These are phyloP conservation scores for Mucor irregularis DNA, from an alignment of 371 early-diverging fungal genomes.

Conservation along the genomic window DNA sequence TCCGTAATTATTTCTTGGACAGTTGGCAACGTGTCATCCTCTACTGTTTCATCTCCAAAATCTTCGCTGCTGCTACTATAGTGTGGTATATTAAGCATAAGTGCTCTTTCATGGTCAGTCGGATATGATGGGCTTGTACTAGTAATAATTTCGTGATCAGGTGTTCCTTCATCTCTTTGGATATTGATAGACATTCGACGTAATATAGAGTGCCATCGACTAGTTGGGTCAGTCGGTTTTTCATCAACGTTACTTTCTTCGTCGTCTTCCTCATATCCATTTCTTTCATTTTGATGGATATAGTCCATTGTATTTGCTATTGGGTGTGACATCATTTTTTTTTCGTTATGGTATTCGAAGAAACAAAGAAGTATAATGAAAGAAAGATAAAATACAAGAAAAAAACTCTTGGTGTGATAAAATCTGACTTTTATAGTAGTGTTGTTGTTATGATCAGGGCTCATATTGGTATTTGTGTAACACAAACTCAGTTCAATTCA, in stretches of 20 bases:
- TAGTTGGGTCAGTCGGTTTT: background rate
- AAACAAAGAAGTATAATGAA: background rate
- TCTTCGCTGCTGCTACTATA: conserved; percentile 3
- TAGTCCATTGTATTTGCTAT: conserved; percentile 14
- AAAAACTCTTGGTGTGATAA: background rate
- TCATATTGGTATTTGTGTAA: background rate
- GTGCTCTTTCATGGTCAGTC: conserved; percentile 19
- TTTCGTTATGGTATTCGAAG: background rate
- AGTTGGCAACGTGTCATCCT: conserved; percentile 39
- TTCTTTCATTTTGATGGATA: conserved; percentile 4
- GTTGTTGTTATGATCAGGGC: background rate
- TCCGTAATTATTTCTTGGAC: conserved; percentile 30
- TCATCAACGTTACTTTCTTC: background rate
- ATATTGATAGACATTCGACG: conserved; percentile 39
- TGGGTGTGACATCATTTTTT: conserved; percentile 9
- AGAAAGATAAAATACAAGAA: background rate
- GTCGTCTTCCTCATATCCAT: conserved; percentile 6
- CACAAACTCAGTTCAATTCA: too few species aligned
- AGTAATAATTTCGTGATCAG: conserved; percentile 10
- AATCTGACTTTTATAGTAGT: background rate
- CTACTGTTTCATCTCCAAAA: conserved; percentile 1
- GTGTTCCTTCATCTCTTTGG: conserved; percentile 22
- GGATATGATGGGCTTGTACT: conserved; percentile 7
- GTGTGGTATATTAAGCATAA: conserved; percentile 22
- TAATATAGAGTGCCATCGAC: conserved; percentile 32